Base-by-base conservation (phyloP, 495 filamentous ascomycete genomes). In the Pyrenopolyporus hunteri region DNA sequence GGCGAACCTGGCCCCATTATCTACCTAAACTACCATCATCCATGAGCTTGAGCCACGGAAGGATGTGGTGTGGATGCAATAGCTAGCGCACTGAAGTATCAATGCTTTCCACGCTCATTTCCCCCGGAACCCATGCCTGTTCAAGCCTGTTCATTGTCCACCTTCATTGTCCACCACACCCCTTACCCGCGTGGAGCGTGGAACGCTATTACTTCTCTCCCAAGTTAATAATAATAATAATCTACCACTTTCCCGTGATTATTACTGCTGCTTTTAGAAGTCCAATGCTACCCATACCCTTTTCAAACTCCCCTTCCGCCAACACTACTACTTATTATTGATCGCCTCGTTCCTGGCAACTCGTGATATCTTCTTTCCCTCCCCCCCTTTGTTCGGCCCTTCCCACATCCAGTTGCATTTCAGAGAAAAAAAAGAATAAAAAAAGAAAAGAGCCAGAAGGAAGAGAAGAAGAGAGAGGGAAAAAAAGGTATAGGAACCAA, bases 41-140 rank as follows among this genome's bases (percentile, higher is more conserved):
- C 45, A 49, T 46, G 43, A 46, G 23, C 43, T 49, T 49, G 61
- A 59, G 57, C 63, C 63, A 56, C 63, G 63, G 63, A 67, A 67
- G 63, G 63, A 67, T 67, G 63, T 62, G 63, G 63, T 67, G 63
- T 67, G 63, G 63, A 58, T 63, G 57, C 63, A 67, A 67, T 67
- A 67, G 63, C 57, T 67, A 67, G 63, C 57, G 63, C 63, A 67
- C 57, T 67, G 63, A 67, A 63, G 53, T 53, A 57, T 67, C 47
- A 63, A 56, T 49, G 45, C 63, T 67, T 67, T 58, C 63, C 50
- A 58, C 59, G 44, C 57, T 52, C 46, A 44, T 61, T 69, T 67
- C 59, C 69, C 66, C 69, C 63, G 59, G 69, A 64, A 71, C 69
- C 42, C 66, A 58, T 68, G 65, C 14, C 45, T 49, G 16, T n/a